phyloP scores from a whole-genome alignment of 495 filamentous ascomycete species.

The Talaromyces proteolyticus region DNA sequence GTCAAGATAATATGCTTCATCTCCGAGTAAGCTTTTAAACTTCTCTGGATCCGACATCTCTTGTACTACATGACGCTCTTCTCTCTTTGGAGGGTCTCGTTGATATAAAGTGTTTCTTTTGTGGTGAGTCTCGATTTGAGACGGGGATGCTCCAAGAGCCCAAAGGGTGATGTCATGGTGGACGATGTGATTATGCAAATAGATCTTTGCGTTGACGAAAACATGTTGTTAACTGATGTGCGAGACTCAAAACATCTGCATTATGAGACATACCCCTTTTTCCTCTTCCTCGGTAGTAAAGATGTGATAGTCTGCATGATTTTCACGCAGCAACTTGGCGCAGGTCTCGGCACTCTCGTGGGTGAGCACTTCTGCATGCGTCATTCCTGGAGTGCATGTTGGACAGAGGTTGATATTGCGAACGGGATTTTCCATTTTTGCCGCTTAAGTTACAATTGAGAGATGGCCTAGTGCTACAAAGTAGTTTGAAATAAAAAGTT shows the following conservation, averaged over 20 bases:
- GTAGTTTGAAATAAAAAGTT: too few species aligned
- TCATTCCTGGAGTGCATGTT: neutral
- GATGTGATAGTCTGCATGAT: neutral
- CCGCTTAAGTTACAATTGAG: neutral
- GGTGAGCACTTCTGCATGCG: conserved; percentile 1
- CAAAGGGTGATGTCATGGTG: conserved; percentile 4
- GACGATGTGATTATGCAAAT: conserved; percentile 5
- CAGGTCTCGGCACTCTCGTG: conserved; percentile 2
- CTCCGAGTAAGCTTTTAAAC: neutral
- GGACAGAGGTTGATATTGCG: neutral
- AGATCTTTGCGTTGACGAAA: neutral
- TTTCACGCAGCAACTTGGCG: neutral
- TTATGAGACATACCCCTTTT: conserved; percentile 1
- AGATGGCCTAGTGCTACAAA: neutral
- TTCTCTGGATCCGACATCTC: neutral
- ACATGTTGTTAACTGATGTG: neutral
- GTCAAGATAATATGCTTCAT: neutral
- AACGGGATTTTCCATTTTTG: neutral
- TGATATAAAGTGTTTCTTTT: conserved; percentile 1
- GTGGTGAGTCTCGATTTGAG: neutral
- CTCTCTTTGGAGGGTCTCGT: neutral
- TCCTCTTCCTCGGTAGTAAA: conserved; percentile 4
- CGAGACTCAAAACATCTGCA: neutral
- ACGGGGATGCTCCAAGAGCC: conserved; percentile 3
- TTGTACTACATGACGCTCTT: neutral